Conservation (phyloP, 495 filamentous ascomycete species). For the Aspergillus sclerotioniger region DNA sequence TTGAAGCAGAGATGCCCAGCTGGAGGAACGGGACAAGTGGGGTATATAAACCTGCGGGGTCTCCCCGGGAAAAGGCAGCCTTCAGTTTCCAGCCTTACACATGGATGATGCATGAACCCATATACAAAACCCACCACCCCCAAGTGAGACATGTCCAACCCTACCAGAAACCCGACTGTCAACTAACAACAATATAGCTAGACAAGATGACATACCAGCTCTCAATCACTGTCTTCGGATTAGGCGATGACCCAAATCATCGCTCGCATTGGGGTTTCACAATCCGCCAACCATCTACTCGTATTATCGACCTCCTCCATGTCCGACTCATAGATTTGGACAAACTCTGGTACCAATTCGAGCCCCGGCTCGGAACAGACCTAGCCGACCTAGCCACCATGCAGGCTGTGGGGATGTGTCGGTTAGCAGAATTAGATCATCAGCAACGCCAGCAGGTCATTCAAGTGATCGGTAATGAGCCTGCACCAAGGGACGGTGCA, state of each 20-base stretch:
- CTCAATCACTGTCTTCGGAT: slow-evolving; percentile 7
- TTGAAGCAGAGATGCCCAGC: not conserved
- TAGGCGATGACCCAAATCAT: not conserved
- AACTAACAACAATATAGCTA: too few relatives aligned
- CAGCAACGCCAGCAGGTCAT: slow-evolving; percentile 10
- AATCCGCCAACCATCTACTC: not conserved
- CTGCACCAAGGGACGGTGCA: slow-evolving; percentile 14
- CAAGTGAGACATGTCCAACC: too few relatives aligned
- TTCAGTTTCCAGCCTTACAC: too few relatives aligned
- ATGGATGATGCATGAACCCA: too few relatives aligned
- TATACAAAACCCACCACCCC: too few relatives aligned
- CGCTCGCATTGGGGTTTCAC: slow-evolving; percentile 13
- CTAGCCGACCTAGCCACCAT: slow-evolving; percentile 10
- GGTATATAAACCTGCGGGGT: not conserved
- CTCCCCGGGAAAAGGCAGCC: too few relatives aligned
- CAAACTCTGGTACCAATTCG: slow-evolving; percentile 19
- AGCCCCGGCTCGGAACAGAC: slow-evolving; percentile 10
- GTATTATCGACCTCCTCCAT: slow-evolving; percentile 11
- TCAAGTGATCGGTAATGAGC: slow-evolving; percentile 6
- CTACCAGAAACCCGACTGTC: too few relatives aligned
- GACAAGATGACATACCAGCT: slow-evolving; percentile 8
- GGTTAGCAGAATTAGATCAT: slow-evolving; percentile 11
- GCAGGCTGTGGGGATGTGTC: slow-evolving; percentile 15
- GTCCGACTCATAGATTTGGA: slow-evolving; percentile 8
- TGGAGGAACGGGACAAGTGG: not conserved